Conservation (phyloP, 1,284 basidiomycete genomes). For the Apiotrichum brassicae region DNA sequence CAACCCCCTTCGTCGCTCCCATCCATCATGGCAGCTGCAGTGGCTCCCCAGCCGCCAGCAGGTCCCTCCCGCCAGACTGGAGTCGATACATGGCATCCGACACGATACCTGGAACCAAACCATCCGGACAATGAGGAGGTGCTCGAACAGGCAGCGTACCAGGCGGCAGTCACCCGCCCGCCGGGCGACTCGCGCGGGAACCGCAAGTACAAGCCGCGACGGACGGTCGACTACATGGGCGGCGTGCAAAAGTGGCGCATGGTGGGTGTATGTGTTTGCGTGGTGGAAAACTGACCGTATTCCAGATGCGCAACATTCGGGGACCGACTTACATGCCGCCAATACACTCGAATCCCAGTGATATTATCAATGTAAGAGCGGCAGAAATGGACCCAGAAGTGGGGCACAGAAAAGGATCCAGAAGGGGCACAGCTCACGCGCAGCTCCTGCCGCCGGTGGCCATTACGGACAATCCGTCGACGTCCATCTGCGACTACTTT, state of each 20-base stretch:
- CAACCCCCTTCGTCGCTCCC: neutral
- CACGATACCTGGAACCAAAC: slow-evolving; percentile 49
- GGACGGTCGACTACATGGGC: slow-evolving; percentile 92
- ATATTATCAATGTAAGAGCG: slow-evolving; percentile 66
- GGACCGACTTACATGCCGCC: slow-evolving; percentile 59
- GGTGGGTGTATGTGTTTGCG: too few species aligned
- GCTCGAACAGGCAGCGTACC: slow-evolving; percentile 66
- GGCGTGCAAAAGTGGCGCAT: slow-evolving; percentile 73
- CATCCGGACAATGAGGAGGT: slow-evolving; percentile 69
- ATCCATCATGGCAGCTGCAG: neutral
- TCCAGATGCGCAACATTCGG: slow-evolving; percentile 62
- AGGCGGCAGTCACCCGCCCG: slow-evolving; percentile 55
- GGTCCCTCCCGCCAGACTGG: slow-evolving; percentile 28
- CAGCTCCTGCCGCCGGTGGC: slow-evolving; percentile 88
- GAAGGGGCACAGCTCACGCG: neutral
- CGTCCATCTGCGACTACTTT: slow-evolving; percentile 89
- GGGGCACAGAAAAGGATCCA: too few species aligned
- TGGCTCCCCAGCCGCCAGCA: neutral
- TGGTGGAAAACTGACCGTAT: neutral
- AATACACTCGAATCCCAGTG: slow-evolving; percentile 72
- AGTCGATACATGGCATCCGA: slow-evolving; percentile 49
- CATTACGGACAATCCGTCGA: slow-evolving; percentile 79
- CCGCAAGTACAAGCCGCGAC: slow-evolving; percentile 82
- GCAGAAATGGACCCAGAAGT: too few species aligned
- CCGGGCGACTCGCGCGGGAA: slow-evolving; percentile 54